These are phyloP conservation scores for Wickerhamiella shivajii DNA, from an alignment of 805 yeast genomes.

Conservation along the genomic window DNA sequence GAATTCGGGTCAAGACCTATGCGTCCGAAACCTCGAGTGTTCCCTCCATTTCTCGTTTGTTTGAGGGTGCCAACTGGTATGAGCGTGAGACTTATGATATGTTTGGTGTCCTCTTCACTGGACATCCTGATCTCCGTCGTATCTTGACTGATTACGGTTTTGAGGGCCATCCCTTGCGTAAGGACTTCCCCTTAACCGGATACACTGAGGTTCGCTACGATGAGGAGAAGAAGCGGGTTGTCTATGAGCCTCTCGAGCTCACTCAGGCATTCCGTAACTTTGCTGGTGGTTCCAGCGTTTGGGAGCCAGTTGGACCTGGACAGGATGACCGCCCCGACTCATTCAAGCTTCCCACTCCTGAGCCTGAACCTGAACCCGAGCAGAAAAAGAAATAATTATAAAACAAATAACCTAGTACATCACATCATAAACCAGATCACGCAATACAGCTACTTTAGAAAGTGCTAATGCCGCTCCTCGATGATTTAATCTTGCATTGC, in stretches of 20 bases:
- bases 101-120: slow-evolving; percentile 77
- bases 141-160: slow-evolving; percentile 86
- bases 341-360: slow-evolving; percentile 71
- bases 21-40: slow-evolving; percentile 73
- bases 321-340: slow-evolving; percentile 65
- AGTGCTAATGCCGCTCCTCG: too few relatives aligned
- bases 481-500: too few relatives aligned
- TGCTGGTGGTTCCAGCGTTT: slow-evolving; percentile 72
- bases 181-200: slow-evolving; percentile 87
- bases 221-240: slow-evolving; percentile 78
- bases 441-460: too few relatives aligned
- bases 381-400: slow-evolving; percentile 27
- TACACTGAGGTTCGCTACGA: slow-evolving; percentile 84
- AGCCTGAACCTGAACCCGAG: slow-evolving; percentile 48
- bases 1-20: slow-evolving; percentile 79
- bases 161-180: slow-evolving; percentile 82
- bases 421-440: too few relatives aligned
- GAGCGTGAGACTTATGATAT: slow-evolving; percentile 82
- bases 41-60: slow-evolving; percentile 60
- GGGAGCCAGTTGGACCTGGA: slow-evolving; percentile 89
- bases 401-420: too few relatives aligned
- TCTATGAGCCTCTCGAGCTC: slow-evolving; percentile 79
- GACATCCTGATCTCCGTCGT: slow-evolving; percentile 80
- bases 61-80: slow-evolving; percentile 77
- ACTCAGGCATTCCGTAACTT: slow-evolving; percentile 90